phyloP scores from a whole-genome alignment of 2,329 filamentous ascomycete genomes.

The Escovopsis sp. region DNA sequence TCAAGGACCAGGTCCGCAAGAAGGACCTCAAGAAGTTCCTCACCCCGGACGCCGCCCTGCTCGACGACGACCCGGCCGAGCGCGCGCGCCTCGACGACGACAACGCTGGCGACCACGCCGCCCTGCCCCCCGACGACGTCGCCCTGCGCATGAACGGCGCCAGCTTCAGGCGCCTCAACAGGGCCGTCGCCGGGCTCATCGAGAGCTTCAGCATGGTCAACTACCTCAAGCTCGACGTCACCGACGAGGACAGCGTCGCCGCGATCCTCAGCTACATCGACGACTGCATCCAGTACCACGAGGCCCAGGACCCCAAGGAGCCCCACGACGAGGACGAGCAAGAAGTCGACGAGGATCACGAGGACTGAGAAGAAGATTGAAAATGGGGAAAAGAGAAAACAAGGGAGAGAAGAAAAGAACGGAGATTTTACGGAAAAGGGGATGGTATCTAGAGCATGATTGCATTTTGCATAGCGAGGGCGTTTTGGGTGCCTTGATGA shows the following conservation, averaged over 20 bases:
- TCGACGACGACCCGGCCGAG: constrained; percentile 64
- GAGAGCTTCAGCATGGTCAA: constrained; percentile 98
- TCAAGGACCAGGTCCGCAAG: constrained; percentile 77
- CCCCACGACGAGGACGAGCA: constrained; percentile 45
- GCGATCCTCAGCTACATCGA: constrained; percentile 83
- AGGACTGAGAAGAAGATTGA: constrained; percentile 11
- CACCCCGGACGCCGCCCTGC: constrained; percentile 66
- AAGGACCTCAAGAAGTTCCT: constrained; percentile 82
- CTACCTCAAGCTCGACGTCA: constrained; percentile 77
- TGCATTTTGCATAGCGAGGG: constrained; percentile 26
- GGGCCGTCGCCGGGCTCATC: constrained; percentile 78
- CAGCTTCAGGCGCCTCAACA: constrained; percentile 71
- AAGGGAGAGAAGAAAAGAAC: constrained; percentile 1
- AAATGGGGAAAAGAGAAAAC: constrained; percentile 6
- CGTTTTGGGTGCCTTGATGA: constrained; percentile 15
- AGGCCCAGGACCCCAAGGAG: constrained; percentile 82
- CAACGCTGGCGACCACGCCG: too few species aligned
- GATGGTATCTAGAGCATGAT: not conserved
- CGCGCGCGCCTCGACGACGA: constrained; percentile 17
- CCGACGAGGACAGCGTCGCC: constrained; percentile 82
- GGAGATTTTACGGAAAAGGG: not conserved
- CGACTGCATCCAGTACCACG: constrained; percentile 84
- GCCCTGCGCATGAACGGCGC: constrained; percentile 64
- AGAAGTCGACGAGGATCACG: constrained; percentile 25
- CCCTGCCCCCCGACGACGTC: constrained; percentile 44